A percentile compares a stretch with the other conserved stretches of the same genome.
These are phyloP conservation scores for Kondoa subrosea DNA, from an alignment of 768 basidiomycete species.

Conservation along the genomic window DNA sequence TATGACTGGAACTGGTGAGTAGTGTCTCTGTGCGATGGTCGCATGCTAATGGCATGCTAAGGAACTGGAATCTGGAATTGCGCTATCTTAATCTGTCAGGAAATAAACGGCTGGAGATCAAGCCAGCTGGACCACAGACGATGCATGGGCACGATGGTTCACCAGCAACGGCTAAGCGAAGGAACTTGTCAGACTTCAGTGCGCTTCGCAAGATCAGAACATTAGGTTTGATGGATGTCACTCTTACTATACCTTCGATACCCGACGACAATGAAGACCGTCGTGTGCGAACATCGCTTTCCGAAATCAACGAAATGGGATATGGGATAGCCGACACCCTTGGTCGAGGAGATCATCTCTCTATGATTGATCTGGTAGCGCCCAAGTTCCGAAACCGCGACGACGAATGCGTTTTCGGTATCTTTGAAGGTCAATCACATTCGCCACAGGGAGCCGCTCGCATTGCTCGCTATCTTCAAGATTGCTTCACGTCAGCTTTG, in stretches of 20 bases:
- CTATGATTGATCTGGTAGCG: conserved; percentile 82
- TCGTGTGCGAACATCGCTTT: conserved; percentile 75
- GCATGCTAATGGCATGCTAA: conserved; percentile 29
- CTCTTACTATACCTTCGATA: conserved; percentile 41
- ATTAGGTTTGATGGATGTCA: conserved; percentile 95
- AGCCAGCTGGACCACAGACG: conserved; percentile 36
- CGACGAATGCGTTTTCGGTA: conserved; percentile 79
- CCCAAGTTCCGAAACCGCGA: conserved; percentile 59
- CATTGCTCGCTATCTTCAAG: conserved; percentile 67
- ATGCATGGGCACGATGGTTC: conserved; percentile 13
- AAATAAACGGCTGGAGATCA: conserved; percentile 91
- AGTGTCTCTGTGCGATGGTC: background rate
- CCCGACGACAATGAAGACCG: conserved; percentile 56
- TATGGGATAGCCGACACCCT: conserved; percentile 93
- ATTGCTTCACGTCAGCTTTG: conserved; percentile 56
- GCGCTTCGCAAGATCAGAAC: conserved; percentile 68
- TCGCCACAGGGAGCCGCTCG: conserved; percentile 31
- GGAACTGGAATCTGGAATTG: conserved; percentile 91
- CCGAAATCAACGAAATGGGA: conserved; percentile 75
- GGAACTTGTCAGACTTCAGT: conserved; percentile 62
- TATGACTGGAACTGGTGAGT: conserved; percentile 98
- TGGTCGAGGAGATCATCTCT: conserved; percentile 55
- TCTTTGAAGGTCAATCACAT: conserved; percentile 50
- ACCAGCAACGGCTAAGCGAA: conserved; percentile 28
- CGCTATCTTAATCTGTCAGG: conserved; percentile 92